phyloP scores from a whole-genome alignment of 208 protist species.

The Crithidia bombi region DNA sequence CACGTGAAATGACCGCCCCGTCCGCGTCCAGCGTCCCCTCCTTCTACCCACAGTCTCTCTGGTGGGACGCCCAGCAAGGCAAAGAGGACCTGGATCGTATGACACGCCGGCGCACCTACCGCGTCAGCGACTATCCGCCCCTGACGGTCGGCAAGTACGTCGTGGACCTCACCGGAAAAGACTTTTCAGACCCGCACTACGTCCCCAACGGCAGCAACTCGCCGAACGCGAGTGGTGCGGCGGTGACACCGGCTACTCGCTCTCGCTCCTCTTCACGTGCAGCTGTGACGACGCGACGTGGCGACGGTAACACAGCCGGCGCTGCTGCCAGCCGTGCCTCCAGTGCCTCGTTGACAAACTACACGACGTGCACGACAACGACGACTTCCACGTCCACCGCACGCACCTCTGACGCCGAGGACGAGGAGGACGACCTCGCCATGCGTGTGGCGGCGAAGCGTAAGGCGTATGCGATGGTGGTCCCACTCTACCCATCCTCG shows the following conservation, averaged over 20 bases:
- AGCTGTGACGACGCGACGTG: conserved; percentile 8
- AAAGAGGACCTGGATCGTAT: conserved; percentile 58
- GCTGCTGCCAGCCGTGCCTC: conserved; percentile 11
- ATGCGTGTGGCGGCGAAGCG: conserved; percentile 11
- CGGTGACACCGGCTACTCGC: not conserved
- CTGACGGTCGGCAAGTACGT: conserved; percentile 83
- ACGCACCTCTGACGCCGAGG: conserved; percentile 20
- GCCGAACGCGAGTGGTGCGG: not conserved
- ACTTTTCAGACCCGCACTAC: conserved; percentile 85
- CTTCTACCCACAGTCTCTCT: conserved; percentile 81
- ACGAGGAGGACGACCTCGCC: conserved; percentile 20
- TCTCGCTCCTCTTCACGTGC: conserved; percentile 30
- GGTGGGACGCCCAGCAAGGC: conserved; percentile 55
- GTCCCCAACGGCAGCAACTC: conserved; percentile 13
- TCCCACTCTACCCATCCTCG: conserved; percentile 63
- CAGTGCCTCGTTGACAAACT: conserved; percentile 17
- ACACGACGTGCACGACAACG: conserved; percentile 25
- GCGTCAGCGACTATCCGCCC: conserved; percentile 38
- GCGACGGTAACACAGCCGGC: conserved; percentile 1
- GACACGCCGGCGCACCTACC: conserved; percentile 57
- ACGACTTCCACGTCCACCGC: conserved; percentile 14
- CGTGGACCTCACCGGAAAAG: conserved; percentile 61
- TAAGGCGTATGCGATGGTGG: conserved; percentile 55
- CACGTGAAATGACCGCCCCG: conserved; percentile 19
- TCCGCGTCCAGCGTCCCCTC: conserved; percentile 13